A percentile compares a stretch with the other conserved stretches of the same genome.
Conservation (phyloP, 2,329 filamentous ascomycete genomes). For the Hypomyces perniciosus region DNA sequence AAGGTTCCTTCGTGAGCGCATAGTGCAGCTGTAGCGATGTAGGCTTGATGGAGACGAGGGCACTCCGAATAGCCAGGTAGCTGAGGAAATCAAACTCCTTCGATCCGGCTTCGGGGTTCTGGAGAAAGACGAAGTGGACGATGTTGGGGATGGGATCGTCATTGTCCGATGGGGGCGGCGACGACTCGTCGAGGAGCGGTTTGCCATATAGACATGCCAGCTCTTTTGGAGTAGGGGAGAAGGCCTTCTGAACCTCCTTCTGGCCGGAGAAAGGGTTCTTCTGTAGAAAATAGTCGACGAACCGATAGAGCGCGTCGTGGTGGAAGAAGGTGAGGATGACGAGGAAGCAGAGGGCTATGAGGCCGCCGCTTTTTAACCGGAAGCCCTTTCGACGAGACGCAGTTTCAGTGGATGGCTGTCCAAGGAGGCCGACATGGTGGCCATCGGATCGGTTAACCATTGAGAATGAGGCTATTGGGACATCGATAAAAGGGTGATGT, state of each 20-base stretch:
- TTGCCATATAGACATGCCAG: constrained; percentile 11
- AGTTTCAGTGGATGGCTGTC: too few relatives aligned
- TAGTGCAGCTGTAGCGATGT: constrained; percentile 10
- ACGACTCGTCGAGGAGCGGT: neutral
- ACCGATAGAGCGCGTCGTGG: neutral
- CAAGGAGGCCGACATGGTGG: too few relatives aligned
- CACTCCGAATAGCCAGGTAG: constrained; percentile 15
- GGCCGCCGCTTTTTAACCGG: neutral
- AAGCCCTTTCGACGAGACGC: neutral
- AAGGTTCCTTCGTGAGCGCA: neutral
- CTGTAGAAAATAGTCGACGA: constrained; percentile 10
- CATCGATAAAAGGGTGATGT: too few relatives aligned
- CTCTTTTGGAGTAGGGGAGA: constrained; percentile 12
- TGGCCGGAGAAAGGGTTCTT: constrained; percentile 10
- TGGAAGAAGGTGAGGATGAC: neutral
- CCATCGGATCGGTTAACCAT: too few relatives aligned
- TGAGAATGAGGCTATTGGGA: too few relatives aligned
- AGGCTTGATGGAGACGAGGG: constrained; percentile 12
- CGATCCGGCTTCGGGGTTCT: constrained; percentile 1
- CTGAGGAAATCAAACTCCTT: constrained; percentile 13
- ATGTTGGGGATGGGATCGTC: constrained; percentile 12
- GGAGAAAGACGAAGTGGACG: constrained; percentile 15
- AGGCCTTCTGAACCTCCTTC: constrained; percentile 11
- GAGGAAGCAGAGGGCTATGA: neutral
- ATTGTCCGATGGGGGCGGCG: neutral